Base-by-base conservation (phyloP, 2,329 filamentous ascomycete genomes). In the Chrysosporium queenslandicum region DNA sequence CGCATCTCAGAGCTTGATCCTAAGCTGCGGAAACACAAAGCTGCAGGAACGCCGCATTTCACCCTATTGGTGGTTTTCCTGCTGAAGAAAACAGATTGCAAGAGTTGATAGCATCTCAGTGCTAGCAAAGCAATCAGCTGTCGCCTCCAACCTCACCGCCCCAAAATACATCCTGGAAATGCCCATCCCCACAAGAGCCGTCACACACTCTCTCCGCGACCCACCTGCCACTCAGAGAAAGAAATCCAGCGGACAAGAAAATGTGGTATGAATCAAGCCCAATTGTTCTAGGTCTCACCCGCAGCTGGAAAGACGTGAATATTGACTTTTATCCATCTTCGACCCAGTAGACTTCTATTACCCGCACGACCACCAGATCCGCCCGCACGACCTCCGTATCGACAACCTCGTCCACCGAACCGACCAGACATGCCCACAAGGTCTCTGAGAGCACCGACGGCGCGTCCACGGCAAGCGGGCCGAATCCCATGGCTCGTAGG, bases 131-230 rank as follows among this genome's bases (percentile, higher is more conserved):
- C 9, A 34, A 34, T 3, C 32, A 11, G 4, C 32, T 9, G 14
- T 7, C 32, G 16, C 14, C 8, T 6, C n/a, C 32, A 7, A 29
- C 3, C 21, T 43, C 23, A 27, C 21, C 12, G 1, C 6, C 16
- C 29, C 16, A 2, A 14, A 43, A 43, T 3, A 18, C 23, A 12
- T 27, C 4, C 9, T n/a, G 9, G 16, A 27, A 41, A 70, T 71
- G 68, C 66, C 68, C 42, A 68, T 70, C 39, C 68, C 68, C 16
- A 69, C 66, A 29, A 66, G 67, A 21, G 67, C n/a, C n/a, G n/a
- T n/a, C n/a, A n/a, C 66, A 12, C 53, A 58, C 46, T 68, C 66
- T 18, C 57, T 66, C 42, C 65, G 66, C 34, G 67, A 68, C 30
- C 62, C 65, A 39, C 62, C 46, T 16, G 7, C 40, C 6, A n/a